These are phyloP conservation scores for Termitomyces sp. DNA, from an alignment of 768 basidiomycete genomes.

Conservation along the genomic window DNA sequence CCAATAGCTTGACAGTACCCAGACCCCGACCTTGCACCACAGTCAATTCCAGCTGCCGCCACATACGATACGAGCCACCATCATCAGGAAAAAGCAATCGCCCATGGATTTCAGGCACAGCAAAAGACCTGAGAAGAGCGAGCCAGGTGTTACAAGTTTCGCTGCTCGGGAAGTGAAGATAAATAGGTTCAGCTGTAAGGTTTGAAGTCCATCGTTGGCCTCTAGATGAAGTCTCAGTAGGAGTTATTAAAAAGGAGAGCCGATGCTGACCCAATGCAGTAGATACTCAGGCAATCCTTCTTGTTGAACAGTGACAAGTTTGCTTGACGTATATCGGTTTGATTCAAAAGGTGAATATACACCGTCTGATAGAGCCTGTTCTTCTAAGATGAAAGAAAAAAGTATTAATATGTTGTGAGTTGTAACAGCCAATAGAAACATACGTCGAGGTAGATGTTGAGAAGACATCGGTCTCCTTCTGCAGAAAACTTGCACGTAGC, in stretches of 20 bases:
- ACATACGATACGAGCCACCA: conserved; percentile 82
- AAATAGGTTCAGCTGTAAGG: conserved; percentile 56
- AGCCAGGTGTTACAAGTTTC: conserved; percentile 73
- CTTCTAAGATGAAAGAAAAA: conserved; percentile 42
- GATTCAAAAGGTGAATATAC: conserved; percentile 63
- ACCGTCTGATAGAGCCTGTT: conserved; percentile 68
- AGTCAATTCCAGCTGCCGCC: conserved; percentile 73
- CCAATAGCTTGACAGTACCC: conserved; percentile 40
- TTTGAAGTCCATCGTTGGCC: conserved; percentile 55
- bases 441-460: conserved; percentile 76
- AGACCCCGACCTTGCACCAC: conserved; percentile 73
- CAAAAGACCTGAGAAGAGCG: conserved; percentile 74
- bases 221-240: conserved; percentile 24
- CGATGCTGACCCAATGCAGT: conserved; percentile 46
- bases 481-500: conserved; percentile 68
- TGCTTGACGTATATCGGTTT: conserved; percentile 74
- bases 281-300: conserved; percentile 70
- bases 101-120: conserved; percentile 76
- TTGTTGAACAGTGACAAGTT: conserved; percentile 75
- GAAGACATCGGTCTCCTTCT: conserved; percentile 58
- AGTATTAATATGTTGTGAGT: not conserved
- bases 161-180: conserved; percentile 62
- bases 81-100: conserved; percentile 45
- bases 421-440: conserved; percentile 16
- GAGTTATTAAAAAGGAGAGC: not conserved